Evolutionary conservation across 257 asterid genomes (phyloP), one percentile per base, ranked within the genome.

Genomic region (Przewalskia tangutica): DNA sequence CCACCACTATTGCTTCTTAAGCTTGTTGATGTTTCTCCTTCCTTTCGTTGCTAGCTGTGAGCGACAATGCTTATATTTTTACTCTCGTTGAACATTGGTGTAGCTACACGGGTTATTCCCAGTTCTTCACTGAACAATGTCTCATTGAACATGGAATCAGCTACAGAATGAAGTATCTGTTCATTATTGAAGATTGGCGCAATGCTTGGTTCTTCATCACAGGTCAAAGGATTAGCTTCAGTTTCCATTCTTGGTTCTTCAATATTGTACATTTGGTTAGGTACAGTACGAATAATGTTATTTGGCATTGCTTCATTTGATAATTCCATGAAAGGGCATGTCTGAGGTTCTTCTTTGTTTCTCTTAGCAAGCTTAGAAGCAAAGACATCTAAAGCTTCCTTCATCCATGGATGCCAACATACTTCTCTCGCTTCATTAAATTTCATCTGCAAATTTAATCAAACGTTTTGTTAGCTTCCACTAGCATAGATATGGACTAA

Each of bases 391-490:
- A 95, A 84, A 4, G 99, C 99, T 79, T 94, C 95, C 77, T 89
- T 95, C 99, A 95, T 95, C 99, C 99, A 95, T 13, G 82, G 83
- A 82, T 91, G 92, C 1, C 87, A 73, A 64, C 99, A 95, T 13
- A 77, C 85, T 79, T 89, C 95, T 68, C 88, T 87, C 11, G 99
- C 99, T 88, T 94, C 98, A 16, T 82, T 81, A 14, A 91, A 89
- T 4, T 88, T 75, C 93, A 95, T 85, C 99, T 95, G 95, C 60
- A 79, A 70, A 53, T 65, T 20, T 60, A 63, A 60, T 13, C 27
- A 11, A 11, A 79, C 14, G 20, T 7, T 18, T 2, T 18, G 17
- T 44, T 71, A 71, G 7, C 40, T 71, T 71, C 55, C 18, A 70
- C 77, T 17, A n/a, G 0, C 56, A n/a, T 0, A 42, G 36, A 1